Conservation (phyloP, 768 basidiomycete species). For the Macrocybe gigantea region DNA sequence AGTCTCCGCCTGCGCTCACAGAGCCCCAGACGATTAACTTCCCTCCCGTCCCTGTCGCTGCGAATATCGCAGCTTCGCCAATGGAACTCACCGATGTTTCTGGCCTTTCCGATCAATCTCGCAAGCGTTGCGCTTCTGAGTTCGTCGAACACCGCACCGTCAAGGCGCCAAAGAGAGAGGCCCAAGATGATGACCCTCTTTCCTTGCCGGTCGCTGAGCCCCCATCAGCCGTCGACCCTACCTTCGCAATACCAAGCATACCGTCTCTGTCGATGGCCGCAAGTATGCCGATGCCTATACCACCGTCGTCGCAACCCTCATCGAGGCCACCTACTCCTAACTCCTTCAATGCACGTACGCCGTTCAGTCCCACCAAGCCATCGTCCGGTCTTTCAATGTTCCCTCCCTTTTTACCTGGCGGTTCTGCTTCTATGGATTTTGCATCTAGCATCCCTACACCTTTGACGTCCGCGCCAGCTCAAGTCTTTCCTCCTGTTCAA, state of each 20-base stretch:
- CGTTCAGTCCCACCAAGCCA: constrained; percentile 23
- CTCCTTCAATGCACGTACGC: constrained; percentile 19
- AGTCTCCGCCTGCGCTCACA: constrained; percentile 8
- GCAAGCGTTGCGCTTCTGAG: constrained; percentile 39
- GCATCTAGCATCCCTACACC: not conserved
- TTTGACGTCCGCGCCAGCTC: too few species aligned
- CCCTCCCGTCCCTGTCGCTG: constrained; percentile 7
- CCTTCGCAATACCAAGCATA: constrained; percentile 11
- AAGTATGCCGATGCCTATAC: constrained; percentile 7
- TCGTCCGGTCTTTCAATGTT: constrained; percentile 14
- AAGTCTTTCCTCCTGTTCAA: constrained; percentile 24
- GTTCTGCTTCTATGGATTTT: constrained; percentile 15
- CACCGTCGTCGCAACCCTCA: constrained; percentile 18
- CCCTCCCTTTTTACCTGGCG: constrained; percentile 15
- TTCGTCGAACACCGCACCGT: constrained; percentile 35
- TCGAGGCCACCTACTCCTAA: constrained; percentile 32
- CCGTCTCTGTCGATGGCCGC: constrained; percentile 2
- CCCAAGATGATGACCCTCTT: constrained; percentile 35
- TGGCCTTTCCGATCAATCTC: constrained; percentile 30
- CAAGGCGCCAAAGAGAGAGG: constrained; percentile 44
- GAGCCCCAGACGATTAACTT: constrained; percentile 12
- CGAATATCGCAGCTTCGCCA: constrained; percentile 6
- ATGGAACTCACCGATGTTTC: constrained; percentile 21
- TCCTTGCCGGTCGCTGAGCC: constrained; percentile 14
- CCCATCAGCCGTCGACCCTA: constrained; percentile 7